Evolutionary conservation across 495 filamentous ascomycete species (phyloP), one percentile per base, ranked within the genome.

Genomic region (Aspergillus asperescens): DNA sequence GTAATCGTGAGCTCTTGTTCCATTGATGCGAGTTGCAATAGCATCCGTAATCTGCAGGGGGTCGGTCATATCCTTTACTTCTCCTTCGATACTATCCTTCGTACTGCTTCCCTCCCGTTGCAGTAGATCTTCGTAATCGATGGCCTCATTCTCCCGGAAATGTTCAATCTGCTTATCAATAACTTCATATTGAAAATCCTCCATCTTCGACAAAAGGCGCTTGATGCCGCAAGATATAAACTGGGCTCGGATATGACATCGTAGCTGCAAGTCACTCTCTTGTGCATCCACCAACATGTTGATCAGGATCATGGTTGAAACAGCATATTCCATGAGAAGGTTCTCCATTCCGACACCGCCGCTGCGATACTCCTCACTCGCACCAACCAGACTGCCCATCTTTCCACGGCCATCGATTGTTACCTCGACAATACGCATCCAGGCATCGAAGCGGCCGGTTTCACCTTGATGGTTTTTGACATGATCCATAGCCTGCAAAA

Each of bases 331-430:
- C 93, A 98, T 98, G 12, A 98, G 80, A 42, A 95, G 79, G 63
- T 96, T 97, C 78, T 98, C 93, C 89, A 97, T 94, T 67, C 94
- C 93, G 65, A 96, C 95, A 47, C 93, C 93, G 48, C 94, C 93
- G 68, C 88, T 95, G 63, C 93, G 88, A 55, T 96, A 87, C 72
- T 98, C 93, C 63, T 98, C 94, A 59, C 90, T 95, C 6, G 93
- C 93, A 42, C 93, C 93, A 22, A 98, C 93, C 54, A 97, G 78
- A 71, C 89, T 95, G 50, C 93, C 93, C 88, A 98, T 95, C 78
- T 98, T 98, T 34, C 93, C 93, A 52, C 93, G 84, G 24, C 93
- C 93, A 70, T 98, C 93, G 44, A 96, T 84, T 8, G 93, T 96
- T 47, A 98, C 94, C 69, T 98, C 93, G 31, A 97, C 92, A 40